Evolutionary conservation across 768 basidiomycete species (phyloP).

Genomic region (Boletus edulis): DNA sequence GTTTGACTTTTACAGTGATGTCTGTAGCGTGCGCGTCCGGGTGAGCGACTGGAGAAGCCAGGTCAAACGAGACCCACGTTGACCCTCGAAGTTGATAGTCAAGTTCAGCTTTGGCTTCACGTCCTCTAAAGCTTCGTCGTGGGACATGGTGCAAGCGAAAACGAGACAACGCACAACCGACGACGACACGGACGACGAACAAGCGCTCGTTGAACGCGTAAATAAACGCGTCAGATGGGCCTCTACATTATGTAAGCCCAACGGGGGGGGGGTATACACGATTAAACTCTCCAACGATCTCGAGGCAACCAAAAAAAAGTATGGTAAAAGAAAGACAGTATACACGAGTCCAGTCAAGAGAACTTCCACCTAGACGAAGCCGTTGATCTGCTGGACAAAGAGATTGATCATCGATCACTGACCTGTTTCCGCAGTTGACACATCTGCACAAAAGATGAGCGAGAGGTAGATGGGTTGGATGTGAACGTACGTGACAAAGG

Average conservation of each 20-base stretch:
- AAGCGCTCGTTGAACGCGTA: conserved; percentile 9
- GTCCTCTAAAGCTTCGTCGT: conserved; percentile 40
- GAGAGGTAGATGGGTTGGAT: background rate
- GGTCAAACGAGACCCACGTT: conserved; percentile 36
- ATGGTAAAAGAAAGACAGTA: conserved; percentile 5
- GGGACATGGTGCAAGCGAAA: conserved; percentile 20
- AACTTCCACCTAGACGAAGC: conserved; percentile 54
- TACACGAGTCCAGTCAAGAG: conserved; percentile 37
- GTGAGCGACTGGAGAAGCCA: background rate
- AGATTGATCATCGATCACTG: conserved; percentile 7
- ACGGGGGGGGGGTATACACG: conserved; percentile 23
- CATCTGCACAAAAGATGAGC: conserved; percentile 41
- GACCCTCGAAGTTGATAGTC: conserved; percentile 52
- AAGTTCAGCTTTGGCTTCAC: conserved; percentile 72
- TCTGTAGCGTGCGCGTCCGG: conserved; percentile 33
- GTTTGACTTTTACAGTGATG: conserved; percentile 66
- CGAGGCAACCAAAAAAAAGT: background rate
- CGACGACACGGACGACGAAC: background rate
- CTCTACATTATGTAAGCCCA: conserved; percentile 21
- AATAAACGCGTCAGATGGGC: conserved; percentile 13
- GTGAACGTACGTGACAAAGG: conserved; percentile 76
- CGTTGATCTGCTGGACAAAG: background rate
- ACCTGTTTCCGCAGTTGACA: conserved; percentile 64
- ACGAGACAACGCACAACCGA: background rate
- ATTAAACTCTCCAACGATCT: conserved; percentile 5